These are phyloP conservation scores for Serendipita indica DNA, from an alignment of 768 basidiomycete genomes.

Conservation along the genomic window DNA sequence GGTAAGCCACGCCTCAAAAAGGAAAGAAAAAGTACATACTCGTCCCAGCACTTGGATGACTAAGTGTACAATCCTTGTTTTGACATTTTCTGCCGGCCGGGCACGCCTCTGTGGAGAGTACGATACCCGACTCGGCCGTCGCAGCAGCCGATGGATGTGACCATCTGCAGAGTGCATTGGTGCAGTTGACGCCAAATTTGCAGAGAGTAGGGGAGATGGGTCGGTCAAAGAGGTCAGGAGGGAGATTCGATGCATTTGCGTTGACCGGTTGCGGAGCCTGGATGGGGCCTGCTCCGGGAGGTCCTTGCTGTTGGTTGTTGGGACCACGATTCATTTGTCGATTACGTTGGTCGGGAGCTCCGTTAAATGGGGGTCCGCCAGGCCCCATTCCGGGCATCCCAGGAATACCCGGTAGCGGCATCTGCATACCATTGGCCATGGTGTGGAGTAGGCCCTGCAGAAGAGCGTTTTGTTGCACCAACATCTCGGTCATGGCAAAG, in stretches of 20 bases:
- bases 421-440: conserved; percentile 19
- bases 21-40: conserved; percentile 14
- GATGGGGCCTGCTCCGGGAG: conserved; percentile 43
- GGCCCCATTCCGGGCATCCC: background rate
- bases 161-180: conserved; percentile 75
- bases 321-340: background rate
- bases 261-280: conserved; percentile 4
- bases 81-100: conserved; percentile 78
- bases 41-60: conserved; percentile 67
- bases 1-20: background rate
- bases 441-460: conserved; percentile 86
- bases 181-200: conserved; percentile 86
- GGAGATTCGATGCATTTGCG: conserved; percentile 5
- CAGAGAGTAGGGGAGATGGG: conserved; percentile 83
- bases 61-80: conserved; percentile 86
- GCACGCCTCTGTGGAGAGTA: conserved; percentile 86
- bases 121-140: conserved; percentile 85
- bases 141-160: conserved; percentile 97
- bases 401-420: background rate
- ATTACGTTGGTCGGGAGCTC: background rate
- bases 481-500: conserved; percentile 13
- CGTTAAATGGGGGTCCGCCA: conserved; percentile 10
- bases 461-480: conserved; percentile 21
- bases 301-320: conserved; percentile 17
- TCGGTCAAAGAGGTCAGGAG: conserved; percentile 30